These are phyloP conservation scores for Aspergillus phoenicis DNA, from an alignment of 2,329 filamentous ascomycete species.

Conservation along the genomic window DNA sequence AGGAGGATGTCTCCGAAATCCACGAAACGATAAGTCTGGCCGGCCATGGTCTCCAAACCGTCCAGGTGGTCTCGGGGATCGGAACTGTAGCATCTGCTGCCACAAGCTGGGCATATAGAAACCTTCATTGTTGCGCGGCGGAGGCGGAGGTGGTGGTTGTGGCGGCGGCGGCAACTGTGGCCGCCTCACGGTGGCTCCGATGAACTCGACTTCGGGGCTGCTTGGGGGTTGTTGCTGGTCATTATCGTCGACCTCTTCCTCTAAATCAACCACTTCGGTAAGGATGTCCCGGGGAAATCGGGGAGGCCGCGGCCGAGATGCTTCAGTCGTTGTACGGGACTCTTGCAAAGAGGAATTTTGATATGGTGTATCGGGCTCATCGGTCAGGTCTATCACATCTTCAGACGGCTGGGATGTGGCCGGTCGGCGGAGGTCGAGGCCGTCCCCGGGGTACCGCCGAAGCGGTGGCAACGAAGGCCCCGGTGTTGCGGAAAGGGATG, in stretches of 20 bases:
- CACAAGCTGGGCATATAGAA: conserved; percentile 9
- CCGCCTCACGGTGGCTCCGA: conserved; percentile 36
- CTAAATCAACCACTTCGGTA: conserved; percentile 44
- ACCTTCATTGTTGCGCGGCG: background rate
- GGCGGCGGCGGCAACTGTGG: conserved; percentile 16
- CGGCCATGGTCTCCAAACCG: background rate
- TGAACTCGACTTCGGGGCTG: conserved; percentile 56
- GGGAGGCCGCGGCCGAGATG: conserved; percentile 27
- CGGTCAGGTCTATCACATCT: conserved; percentile 52
- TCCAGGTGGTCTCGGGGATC: background rate
- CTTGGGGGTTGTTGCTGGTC: conserved; percentile 27
- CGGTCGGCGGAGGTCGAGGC: conserved; percentile 58
- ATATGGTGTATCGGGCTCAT: conserved; percentile 44
- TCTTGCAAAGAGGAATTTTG: background rate
- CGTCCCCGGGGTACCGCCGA: conserved; percentile 53
- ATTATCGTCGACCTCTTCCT: conserved; percentile 33
- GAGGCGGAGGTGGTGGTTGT: conserved; percentile 11
- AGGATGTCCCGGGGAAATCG: conserved; percentile 43
- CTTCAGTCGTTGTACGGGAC: too few relatives aligned
- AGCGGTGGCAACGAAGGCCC: conserved; percentile 34
- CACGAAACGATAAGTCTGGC: background rate
- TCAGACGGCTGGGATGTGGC: conserved; percentile 40
- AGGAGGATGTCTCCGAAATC: background rate
- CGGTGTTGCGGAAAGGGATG: conserved; percentile 21
- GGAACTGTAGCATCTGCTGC: conserved; percentile 15